These are phyloP conservation scores for Beta lomatogona DNA, from an alignment of 179 eudicot species.

Conservation along the genomic window DNA sequence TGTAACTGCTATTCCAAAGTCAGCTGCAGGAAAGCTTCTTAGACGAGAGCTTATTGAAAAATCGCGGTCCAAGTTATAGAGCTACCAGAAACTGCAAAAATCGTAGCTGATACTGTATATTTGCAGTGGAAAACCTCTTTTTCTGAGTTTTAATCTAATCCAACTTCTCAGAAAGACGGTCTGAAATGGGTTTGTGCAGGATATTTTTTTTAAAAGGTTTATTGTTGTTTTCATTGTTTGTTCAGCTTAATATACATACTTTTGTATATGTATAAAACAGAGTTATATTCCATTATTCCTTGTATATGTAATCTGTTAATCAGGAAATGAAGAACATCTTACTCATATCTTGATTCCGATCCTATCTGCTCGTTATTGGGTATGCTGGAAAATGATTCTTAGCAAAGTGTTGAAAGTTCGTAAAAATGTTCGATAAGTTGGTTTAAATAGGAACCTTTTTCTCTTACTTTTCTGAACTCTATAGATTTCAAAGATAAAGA, in stretches of 20 bases:
- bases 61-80: slow-evolving; percentile 52
- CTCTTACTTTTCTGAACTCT: too few relatives aligned
- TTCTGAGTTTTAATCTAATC: too few relatives aligned
- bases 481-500: too few relatives aligned
- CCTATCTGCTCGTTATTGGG: background rate
- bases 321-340: background rate
- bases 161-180: background rate
- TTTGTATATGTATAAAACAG: background rate
- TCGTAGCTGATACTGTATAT: background rate
- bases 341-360: background rate
- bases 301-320: background rate
- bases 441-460: too few relatives aligned
- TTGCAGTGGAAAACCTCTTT: background rate
- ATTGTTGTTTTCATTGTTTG: background rate
- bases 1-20: slow-evolving; percentile 26
- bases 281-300: too few relatives aligned
- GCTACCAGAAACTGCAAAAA: background rate
- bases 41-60: slow-evolving; percentile 51
- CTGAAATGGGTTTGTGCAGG: background rate
- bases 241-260: background rate
- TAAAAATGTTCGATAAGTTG: too few relatives aligned
- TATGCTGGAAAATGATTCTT: background rate
- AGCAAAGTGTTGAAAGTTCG: too few relatives aligned
- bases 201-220: too few relatives aligned
- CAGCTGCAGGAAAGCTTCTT: slow-evolving; percentile 38